Base-by-base conservation (phyloP, 495 filamentous ascomycete species). In the Xylaria cubensis region DNA sequence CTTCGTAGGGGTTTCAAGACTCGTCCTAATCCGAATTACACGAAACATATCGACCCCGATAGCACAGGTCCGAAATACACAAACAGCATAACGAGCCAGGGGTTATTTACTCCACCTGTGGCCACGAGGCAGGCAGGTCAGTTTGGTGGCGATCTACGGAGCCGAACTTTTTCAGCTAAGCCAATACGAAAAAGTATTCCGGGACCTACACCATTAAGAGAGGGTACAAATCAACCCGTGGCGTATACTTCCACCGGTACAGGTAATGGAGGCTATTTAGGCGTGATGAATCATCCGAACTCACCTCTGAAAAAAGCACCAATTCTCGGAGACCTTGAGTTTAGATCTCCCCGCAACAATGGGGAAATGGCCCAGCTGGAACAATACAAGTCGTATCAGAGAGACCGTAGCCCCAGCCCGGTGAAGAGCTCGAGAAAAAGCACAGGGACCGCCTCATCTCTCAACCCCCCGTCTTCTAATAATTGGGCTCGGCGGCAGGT, bases 1-100 rank as follows among this genome's bases (percentile, higher is more conserved):
- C 88, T 97, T 74, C 90, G 92, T 34, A 89, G 92, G n/a, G 90
- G 90, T 39, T 99, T 97, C 80, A 86, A 89, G 71, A 96, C 92
- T 3, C 90, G 92, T 58, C 94, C 95, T 10, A 98, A 98, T 75
- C 92, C 93, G 0, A 94, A 94, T 77, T 98, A 97, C 81, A 80
- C 89, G 59, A 90, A 88, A 63, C 90, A 97, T 74, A 87, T 94
- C 70, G 90, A 95, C 76, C 93, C 92, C 0, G 91, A 96, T 67
- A 85, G 84, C 44, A 63, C 21, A 0, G 66, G 41, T n/a, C 55
- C 67, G 58, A 68, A 65, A 17, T 62, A 73, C 67, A 36, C 65
- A 24, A 74, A 44, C n/a, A 74, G 68, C 42, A 21, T 74, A 69
- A 56, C 44, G 9, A 82, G 67, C 24, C 74, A 76, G 1, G 76